Conservation (phyloP, 345 rosid species). For the Murraya koenigii region DNA sequence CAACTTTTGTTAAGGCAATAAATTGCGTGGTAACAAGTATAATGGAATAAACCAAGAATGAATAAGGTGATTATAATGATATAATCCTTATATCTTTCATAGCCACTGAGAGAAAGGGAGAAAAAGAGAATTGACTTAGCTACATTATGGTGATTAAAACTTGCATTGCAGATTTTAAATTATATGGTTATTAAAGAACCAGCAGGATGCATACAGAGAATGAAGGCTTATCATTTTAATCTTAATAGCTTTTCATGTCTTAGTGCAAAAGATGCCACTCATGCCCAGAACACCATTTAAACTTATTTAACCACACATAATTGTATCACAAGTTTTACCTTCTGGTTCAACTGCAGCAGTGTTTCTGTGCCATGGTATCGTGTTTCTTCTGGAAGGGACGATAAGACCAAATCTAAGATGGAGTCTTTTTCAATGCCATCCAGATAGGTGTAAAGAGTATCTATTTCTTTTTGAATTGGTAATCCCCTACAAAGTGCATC, state of each 20-base stretch:
- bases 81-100: neutral
- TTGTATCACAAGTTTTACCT: constrained; percentile 38
- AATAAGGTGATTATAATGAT: neutral
- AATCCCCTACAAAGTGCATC: constrained; percentile 87
- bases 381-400: constrained; percentile 91
- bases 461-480: constrained; percentile 80
- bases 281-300: neutral
- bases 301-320: neutral
- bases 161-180: neutral
- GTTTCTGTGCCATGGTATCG: constrained; percentile 70
- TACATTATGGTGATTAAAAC: neutral
- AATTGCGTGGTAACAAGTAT: too few relatives aligned
- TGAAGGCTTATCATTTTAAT: neutral
- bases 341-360: constrained; percentile 65
- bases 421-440: constrained; percentile 74
- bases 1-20: neutral
- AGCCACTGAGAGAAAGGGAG: neutral
- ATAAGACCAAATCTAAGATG: constrained; percentile 66
- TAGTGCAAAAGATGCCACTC: neutral
- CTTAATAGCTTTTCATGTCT: neutral
- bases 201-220: neutral
- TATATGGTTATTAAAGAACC: neutral
- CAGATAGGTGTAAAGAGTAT: constrained; percentile 52
- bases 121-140: neutral
- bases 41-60: too few relatives aligned